Conservation (phyloP, 345 rosid species). For the Corchorus olitorius region DNA sequence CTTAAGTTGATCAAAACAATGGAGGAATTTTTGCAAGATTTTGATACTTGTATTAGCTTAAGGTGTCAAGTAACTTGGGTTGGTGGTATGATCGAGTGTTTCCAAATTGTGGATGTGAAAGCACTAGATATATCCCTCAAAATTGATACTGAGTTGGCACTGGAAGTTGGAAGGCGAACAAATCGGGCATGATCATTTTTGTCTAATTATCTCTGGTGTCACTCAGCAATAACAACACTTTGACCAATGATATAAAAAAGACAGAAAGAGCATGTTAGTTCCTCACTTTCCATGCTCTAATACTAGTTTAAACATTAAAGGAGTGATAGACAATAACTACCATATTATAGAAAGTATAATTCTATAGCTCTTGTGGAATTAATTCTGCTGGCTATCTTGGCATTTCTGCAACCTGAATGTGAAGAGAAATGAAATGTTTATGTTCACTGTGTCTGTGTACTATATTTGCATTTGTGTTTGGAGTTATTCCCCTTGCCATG, state of each 20-base stretch:
- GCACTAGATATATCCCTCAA: slow-evolving; percentile 93
- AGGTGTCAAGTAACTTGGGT: not conserved
- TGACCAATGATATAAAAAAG: not conserved
- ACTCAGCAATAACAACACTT: not conserved
- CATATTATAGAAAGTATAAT: not conserved
- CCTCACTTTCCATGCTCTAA: not conserved
- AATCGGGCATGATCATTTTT: slow-evolving; percentile 65
- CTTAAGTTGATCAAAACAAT: not conserved
- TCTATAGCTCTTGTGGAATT: not conserved
- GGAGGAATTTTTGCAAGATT: not conserved
- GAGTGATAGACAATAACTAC: not conserved
- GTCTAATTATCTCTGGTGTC: not conserved
- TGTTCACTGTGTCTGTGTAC: not conserved
- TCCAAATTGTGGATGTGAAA: slow-evolving; percentile 39
- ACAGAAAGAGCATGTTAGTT: not conserved
- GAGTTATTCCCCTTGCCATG: not conserved
- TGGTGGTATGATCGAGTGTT: not conserved
- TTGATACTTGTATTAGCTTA: not conserved
- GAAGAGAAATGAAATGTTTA: not conserved
- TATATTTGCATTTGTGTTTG: not conserved
- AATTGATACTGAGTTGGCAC: slow-evolving; percentile 90
- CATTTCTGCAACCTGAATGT: not conserved
- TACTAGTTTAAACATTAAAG: not conserved
- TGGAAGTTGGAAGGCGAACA: slow-evolving; percentile 86
- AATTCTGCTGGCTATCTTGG: slow-evolving; percentile 3